Percentiles rank a stretch among this genome's conserved stretches.
phyloP scores from a whole-genome alignment of 1,284 basidiomycete genomes.

The Kwoniella shivajii region DNA sequence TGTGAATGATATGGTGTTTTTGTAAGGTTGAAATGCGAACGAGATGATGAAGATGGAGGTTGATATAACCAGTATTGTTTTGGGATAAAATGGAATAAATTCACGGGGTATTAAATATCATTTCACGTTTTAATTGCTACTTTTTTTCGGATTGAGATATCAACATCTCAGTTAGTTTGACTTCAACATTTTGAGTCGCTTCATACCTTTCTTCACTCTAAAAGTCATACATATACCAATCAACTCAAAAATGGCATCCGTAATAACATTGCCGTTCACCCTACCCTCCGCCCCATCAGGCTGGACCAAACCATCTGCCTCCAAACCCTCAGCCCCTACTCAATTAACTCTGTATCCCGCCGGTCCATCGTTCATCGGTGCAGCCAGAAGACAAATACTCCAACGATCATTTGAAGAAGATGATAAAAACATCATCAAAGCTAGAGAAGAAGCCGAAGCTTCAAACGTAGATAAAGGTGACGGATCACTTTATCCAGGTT shows the following conservation, averaged over 20 bases:
- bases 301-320: conserved; percentile 49
- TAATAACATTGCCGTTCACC: conserved; percentile 50
- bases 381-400: conserved; percentile 72
- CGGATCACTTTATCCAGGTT: conserved; percentile 78
- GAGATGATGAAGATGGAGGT: neutral
- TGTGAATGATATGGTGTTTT: neutral
- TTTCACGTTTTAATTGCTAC: too few relatives aligned
- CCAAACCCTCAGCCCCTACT: conserved; percentile 50
- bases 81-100: conserved; percentile 16
- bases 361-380: conserved; percentile 78
- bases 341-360: conserved; percentile 68
- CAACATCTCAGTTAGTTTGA: too few relatives aligned
- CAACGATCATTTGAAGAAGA: conserved; percentile 78
- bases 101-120: too few relatives aligned
- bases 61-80: neutral
- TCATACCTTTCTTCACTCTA: neutral
- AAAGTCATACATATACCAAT: neutral
- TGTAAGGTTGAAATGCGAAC: neutral
- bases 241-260: conserved; percentile 46
- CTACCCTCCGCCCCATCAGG: conserved; percentile 49
- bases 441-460: conserved; percentile 60
- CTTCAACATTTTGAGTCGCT: neutral
- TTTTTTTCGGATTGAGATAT: too few relatives aligned
- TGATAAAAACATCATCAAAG: conserved; percentile 57
- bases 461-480: conserved; percentile 62